These are phyloP conservation scores for Ophiocordyceps australis DNA, from an alignment of 2,329 filamentous ascomycete species.

Conservation along the genomic window DNA sequence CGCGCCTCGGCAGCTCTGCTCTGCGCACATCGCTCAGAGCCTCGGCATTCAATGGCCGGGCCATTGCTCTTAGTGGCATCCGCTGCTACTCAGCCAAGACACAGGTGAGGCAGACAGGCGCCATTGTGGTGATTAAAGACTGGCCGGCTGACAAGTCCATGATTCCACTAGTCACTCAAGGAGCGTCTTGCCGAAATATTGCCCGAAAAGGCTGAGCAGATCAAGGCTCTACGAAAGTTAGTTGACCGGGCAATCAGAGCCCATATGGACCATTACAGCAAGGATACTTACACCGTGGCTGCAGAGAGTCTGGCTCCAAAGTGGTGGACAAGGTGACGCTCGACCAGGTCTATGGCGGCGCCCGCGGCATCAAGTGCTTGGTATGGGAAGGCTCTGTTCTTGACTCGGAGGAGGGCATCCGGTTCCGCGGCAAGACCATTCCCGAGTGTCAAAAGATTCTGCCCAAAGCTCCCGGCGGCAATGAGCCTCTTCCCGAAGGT, in stretches of 20 bases:
- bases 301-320: slow-evolving; percentile 83
- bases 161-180: slow-evolving; percentile 69
- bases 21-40: slow-evolving; percentile 59
- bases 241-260: no score
- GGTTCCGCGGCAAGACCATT: slow-evolving; percentile 98
- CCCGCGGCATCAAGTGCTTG: slow-evolving; percentile 94
- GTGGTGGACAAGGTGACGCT: slow-evolving; percentile 95
- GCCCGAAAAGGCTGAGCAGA: slow-evolving; percentile 94
- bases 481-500: slow-evolving; percentile 94
- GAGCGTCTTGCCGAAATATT: slow-evolving; percentile 95
- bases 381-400: slow-evolving; percentile 99
- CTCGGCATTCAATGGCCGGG: slow-evolving; percentile 48
- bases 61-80: slow-evolving; percentile 61
- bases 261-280: no score
- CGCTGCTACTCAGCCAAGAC: slow-evolving; percentile 90
- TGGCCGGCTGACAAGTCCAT: no score
- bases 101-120: slow-evolving; percentile 62
- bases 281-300: no score
- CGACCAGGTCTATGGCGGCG: slow-evolving; percentile 98
- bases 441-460: slow-evolving; percentile 96
- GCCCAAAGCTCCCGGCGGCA: slow-evolving; percentile 89
- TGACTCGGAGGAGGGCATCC: slow-evolving; percentile 96
- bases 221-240: slow-evolving; percentile 96
- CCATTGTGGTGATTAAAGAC: no score
- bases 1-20: slow-evolving; percentile 66